A percentile compares a stretch with the other conserved stretches of the same genome.
Evolutionary conservation across 768 basidiomycete species (phyloP).

Genomic region (Mycena albidolilacea): DNA sequence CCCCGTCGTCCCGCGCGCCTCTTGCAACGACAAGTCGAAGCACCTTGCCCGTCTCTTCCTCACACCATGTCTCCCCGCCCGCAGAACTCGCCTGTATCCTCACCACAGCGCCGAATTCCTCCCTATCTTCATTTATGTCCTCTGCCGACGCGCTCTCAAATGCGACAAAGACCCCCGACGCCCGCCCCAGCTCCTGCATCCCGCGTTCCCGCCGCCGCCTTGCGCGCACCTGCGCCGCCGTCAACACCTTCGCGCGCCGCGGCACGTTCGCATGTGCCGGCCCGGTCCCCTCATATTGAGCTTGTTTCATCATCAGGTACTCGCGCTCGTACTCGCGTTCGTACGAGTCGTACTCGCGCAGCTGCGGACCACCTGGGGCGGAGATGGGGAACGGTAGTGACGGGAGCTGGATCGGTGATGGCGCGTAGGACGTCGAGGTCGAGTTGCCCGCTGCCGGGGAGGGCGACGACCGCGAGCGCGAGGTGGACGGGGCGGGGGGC

Average conservation of each 20-base stretch:
- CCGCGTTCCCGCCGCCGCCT: background rate
- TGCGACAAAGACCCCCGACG: constrained; percentile 20
- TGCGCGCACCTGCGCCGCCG: background rate
- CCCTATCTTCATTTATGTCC: background rate
- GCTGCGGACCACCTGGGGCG: background rate
- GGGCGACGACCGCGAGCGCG: background rate
- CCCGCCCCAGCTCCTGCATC: constrained; percentile 21
- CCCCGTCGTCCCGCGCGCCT: constrained; percentile 26
- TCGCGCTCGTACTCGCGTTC: background rate
- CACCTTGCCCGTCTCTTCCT: background rate
- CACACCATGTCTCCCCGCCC: background rate
- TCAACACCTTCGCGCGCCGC: background rate
- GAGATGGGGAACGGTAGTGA: constrained; percentile 20
- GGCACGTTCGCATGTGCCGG: constrained; percentile 22
- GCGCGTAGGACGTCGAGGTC: background rate
- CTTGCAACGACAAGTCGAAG: background rate
- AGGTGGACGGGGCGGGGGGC: background rate
- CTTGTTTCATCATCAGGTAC: background rate
- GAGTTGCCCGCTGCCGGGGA: background rate
- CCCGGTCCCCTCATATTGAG: background rate
- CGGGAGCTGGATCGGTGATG: constrained; percentile 11
- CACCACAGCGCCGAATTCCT: constrained; percentile 24
- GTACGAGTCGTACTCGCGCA: background rate
- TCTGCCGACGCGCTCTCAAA: background rate
- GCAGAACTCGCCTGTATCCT: background rate